A percentile compares a stretch with the other conserved stretches of the same genome.
Evolutionary conservation across 345 rosid species (phyloP).

Genomic region (Euphorbia peplus): DNA sequence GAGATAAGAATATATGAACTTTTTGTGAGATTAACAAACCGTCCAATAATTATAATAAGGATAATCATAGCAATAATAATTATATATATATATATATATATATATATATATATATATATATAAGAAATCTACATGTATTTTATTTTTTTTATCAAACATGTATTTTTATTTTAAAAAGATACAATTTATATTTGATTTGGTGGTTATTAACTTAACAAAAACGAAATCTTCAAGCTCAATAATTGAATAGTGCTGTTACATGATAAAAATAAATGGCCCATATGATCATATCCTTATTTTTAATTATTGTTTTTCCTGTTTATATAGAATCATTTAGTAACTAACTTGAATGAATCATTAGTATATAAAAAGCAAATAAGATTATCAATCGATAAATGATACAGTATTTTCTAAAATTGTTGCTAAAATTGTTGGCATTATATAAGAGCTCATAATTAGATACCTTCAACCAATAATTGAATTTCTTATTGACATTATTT

Average conservation of each 20-base stretch:
- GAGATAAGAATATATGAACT: too few relatives aligned
- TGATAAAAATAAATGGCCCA: background rate
- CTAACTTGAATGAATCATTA: background rate
- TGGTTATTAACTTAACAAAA: conserved; percentile 7
- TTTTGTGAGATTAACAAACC: too few relatives aligned
- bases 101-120: too few relatives aligned
- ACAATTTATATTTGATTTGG: too few relatives aligned
- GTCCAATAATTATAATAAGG: too few relatives aligned
- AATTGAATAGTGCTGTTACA: background rate
- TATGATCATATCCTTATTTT: background rate
- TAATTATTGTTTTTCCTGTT: background rate
- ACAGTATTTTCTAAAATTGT: conserved; percentile 1
- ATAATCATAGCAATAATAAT: too few relatives aligned
- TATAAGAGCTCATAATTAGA: conserved; percentile 2
- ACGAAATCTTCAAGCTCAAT: conserved; percentile 13
- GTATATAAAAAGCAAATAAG: background rate
- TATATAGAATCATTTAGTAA: conserved; percentile 2
- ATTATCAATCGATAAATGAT: too few relatives aligned
- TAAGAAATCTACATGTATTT: too few relatives aligned
- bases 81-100: too few relatives aligned
- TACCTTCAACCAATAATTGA: background rate
- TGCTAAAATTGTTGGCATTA: background rate
- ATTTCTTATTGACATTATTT: background rate
- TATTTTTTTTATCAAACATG: too few relatives aligned
- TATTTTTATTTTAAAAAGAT: too few relatives aligned